phyloP scores from a whole-genome alignment of 129 eudicot species.

The Dittrichia graveolens region DNA sequence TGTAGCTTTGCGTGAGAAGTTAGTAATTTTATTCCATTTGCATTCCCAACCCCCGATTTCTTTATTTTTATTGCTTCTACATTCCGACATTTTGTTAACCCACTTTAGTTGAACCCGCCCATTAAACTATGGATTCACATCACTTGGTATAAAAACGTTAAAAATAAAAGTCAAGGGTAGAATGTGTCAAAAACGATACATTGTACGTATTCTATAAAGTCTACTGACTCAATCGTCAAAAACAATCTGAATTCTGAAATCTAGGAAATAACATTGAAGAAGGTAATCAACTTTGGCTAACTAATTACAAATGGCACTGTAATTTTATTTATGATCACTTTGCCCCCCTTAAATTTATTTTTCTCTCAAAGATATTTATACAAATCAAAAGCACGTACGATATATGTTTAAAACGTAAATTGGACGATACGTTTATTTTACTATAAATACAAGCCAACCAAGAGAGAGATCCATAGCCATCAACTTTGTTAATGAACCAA shows the following conservation, averaged over 20 bases:
- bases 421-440: not conserved
- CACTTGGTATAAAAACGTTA: not conserved
- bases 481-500: slow-evolving; percentile 41
- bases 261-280: no score
- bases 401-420: slow-evolving; percentile 14
- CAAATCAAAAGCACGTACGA: not conserved
- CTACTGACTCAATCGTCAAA: slow-evolving; percentile 7
- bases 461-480: slow-evolving; percentile 35
- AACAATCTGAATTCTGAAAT: not conserved
- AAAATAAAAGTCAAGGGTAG: slow-evolving; percentile 5
- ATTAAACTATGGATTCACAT: no score
- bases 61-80: slow-evolving; percentile 3
- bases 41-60: not conserved
- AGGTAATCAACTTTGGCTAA: no score
- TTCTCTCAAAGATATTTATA: no score
- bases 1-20: slow-evolving; percentile 38
- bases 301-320: not conserved
- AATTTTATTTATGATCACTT: not conserved
- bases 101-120: no score
- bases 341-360: not conserved
- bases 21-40: slow-evolving; percentile 30
- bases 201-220: no score
- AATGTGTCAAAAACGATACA: not conserved
- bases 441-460: slow-evolving; percentile 42
- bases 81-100: not conserved